Base-by-base conservation (phyloP, 768 basidiomycete species). In the Serpula lacrymans region DNA sequence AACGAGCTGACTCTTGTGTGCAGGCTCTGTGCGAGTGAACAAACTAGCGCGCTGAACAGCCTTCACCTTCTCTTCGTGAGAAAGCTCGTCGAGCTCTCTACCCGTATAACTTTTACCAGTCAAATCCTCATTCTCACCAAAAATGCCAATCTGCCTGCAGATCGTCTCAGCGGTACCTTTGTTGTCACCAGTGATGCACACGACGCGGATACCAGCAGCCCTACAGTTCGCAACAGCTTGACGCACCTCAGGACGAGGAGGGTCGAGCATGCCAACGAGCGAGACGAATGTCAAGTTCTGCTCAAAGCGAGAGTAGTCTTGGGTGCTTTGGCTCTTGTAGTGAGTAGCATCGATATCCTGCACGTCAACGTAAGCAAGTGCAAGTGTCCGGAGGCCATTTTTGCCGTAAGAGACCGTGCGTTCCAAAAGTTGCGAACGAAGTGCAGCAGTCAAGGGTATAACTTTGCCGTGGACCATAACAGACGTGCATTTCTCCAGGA, bases 151-250 rank as follows among this genome's bases (percentile, higher is more conserved):
- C 64, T 93, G 86, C 44, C 90, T 72, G 64, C 93, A 97, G 53
- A 99, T 97, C 21, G 93, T 90, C 72, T 97, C 95, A 31, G 94
- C 95, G 14, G 95, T 99, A 46, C 87, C 84, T 70, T 94, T 94
- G 70, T 96, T 97, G 65, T 98, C 95, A 29, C 95, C 95, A 3
- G 95, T 99, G 60, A 99, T 95, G 55, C 95, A 95, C 52, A 99
- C 82, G 32, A 97, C 92, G 27, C 94, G 78, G 51, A 99, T 95
- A 12, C 95, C 95, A 6, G 94, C 95, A 12, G 88, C 84, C 51
- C 71, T 81, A 69, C 94, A 97, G 59, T 89, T 91, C 24, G 84
- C 87, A 21, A 99, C 80, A 9, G 96, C 94, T 25, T 62, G 72
- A 23, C 76, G 75, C 28, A 93, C 96, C 65, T 97, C 95, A 4